phyloP scores from a whole-genome alignment of 495 filamentous ascomycete species.

The Xylaria nigripes region DNA sequence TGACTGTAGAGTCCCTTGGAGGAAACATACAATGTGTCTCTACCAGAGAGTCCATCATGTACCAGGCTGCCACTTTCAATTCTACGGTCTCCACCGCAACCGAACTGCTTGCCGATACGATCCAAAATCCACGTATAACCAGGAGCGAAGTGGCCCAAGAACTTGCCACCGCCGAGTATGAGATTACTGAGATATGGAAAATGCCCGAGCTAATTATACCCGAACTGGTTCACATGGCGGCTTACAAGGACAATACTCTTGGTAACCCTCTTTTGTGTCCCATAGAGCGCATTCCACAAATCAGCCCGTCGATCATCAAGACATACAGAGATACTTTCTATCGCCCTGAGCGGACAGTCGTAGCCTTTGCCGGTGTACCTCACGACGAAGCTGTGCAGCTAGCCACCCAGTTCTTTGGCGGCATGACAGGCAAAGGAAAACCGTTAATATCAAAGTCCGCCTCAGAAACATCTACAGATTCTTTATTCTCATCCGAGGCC shows the following conservation, averaged over 20 bases:
- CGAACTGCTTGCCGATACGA: constrained; percentile 86
- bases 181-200: constrained; percentile 96
- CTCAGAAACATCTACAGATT: constrained; percentile 42
- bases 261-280: constrained; percentile 92
- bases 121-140: constrained; percentile 81
- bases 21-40: constrained; percentile 96
- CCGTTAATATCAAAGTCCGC: constrained; percentile 50
- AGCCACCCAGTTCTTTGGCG: constrained; percentile 79
- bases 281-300: constrained; percentile 66
- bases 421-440: constrained; percentile 56
- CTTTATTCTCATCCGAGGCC: constrained; percentile 33
- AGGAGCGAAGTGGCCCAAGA: constrained; percentile 83
- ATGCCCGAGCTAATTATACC: constrained; percentile 94
- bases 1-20: constrained; percentile 74
- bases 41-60: constrained; percentile 94
- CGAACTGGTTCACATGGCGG: constrained; percentile 88
- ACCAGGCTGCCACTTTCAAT: constrained; percentile 97
- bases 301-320: constrained; percentile 65
- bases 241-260: constrained; percentile 89
- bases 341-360: constrained; percentile 79
- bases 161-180: constrained; percentile 84
- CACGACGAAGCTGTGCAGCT: constrained; percentile 74
- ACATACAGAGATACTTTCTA: constrained; percentile 79
- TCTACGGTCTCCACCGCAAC: constrained; percentile 75
- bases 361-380: constrained; percentile 88